phyloP scores from a whole-genome alignment of 192 early-diverging fungal genomes.

The Phycomyces blakesleeanus region DNA sequence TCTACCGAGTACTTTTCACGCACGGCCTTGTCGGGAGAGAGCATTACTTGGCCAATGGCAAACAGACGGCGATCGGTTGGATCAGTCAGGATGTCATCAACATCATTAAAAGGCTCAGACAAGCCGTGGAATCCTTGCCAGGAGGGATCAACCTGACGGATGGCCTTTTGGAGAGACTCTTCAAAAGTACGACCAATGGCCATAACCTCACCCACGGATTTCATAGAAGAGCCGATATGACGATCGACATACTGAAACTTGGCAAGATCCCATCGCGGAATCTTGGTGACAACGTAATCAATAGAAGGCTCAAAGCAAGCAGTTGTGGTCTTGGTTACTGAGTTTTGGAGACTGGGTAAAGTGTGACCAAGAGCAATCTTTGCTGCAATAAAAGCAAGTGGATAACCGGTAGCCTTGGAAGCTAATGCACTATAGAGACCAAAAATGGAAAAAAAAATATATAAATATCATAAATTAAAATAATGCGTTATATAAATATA shows the following conservation, averaged over 20 bases:
- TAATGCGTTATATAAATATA: no score
- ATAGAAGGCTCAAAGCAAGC: conserved; percentile 97
- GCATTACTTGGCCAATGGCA: conserved; percentile 79
- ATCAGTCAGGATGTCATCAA: conserved; percentile 59
- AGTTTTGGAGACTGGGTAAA: conserved; percentile 83
- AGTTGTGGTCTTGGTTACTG: conserved; percentile 89
- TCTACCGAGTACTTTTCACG: conserved; percentile 73
- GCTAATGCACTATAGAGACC: conserved; percentile 78
- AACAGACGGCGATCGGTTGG: conserved; percentile 85
- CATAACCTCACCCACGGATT: conserved; percentile 98
- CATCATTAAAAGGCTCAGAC: conserved; percentile 36
- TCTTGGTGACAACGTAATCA: conserved; percentile 95
- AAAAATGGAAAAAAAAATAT: neutral
- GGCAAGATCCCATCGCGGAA: conserved; percentile 94
- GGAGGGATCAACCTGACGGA: conserved; percentile 91
- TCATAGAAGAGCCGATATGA: conserved; percentile 87
- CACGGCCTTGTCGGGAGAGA: conserved; percentile 39
- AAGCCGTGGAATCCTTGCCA: conserved; percentile 74
- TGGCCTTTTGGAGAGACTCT: conserved; percentile 93
- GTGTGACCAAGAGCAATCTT: conserved; percentile 92
- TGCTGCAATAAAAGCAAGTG: conserved; percentile 95
- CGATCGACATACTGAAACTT: conserved; percentile 92
- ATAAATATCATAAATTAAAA: neutral
- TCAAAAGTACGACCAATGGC: conserved; percentile 96
- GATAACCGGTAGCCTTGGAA: conserved; percentile 97